These are phyloP conservation scores for Strobilomyces echinocephalus DNA, from an alignment of 768 basidiomycete genomes.

Conservation along the genomic window DNA sequence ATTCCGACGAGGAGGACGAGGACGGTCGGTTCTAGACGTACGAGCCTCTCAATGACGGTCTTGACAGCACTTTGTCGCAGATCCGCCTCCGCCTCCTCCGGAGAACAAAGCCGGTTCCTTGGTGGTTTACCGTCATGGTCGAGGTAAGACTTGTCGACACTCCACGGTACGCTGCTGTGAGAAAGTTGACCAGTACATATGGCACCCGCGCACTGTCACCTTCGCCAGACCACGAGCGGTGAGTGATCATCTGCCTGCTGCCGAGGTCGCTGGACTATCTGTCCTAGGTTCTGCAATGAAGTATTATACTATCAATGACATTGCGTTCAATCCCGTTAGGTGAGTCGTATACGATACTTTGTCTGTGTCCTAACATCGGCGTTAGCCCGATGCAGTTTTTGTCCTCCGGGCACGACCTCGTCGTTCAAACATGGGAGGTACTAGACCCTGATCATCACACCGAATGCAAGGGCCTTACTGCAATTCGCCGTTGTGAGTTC, in stretches of 20 bases:
- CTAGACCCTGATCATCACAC: constrained; percentile 18
- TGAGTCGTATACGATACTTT: constrained; percentile 18
- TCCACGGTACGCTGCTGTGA: background rate
- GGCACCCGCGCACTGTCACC: constrained; percentile 18
- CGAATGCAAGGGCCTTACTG: constrained; percentile 7
- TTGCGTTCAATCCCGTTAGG: constrained; percentile 51
- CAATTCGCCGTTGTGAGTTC: constrained; percentile 17
- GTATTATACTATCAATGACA: constrained; percentile 52
- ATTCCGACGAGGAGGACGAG: constrained; percentile 24
- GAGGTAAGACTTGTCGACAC: constrained; percentile 12
- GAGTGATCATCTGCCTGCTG: background rate
- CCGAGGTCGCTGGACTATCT: background rate
- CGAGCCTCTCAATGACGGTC: constrained; percentile 14
- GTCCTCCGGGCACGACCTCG: constrained; percentile 46
- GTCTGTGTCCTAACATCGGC: background rate
- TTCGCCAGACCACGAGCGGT: constrained; percentile 18
- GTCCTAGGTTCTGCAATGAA: constrained; percentile 29
- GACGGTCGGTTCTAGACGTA: constrained; percentile 16
- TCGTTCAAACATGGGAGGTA: constrained; percentile 40
- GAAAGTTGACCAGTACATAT: constrained; percentile 13
- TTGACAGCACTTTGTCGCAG: background rate
- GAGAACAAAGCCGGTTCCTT: constrained; percentile 48
- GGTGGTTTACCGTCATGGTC: constrained; percentile 36
- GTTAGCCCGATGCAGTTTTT: constrained; percentile 38
- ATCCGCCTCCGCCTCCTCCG: constrained; percentile 33